phyloP scores from a whole-genome alignment of 169 alveolate genomes.

The Eimeria maxima region DNA sequence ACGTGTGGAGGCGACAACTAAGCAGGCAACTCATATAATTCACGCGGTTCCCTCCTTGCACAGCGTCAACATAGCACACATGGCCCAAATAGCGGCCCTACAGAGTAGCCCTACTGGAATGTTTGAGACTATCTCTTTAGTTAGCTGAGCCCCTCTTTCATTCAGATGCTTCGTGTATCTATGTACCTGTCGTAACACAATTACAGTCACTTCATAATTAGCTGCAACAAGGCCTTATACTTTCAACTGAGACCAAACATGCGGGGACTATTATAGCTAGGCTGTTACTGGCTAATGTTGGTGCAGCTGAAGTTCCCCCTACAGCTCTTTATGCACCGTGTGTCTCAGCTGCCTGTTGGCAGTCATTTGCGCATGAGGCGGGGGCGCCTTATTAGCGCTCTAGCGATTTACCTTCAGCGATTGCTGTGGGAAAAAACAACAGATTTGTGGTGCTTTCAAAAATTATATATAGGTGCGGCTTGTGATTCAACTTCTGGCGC shows the following conservation, averaged over 20 bases:
- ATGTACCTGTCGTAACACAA: constrained; percentile 14
- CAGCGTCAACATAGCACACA: constrained; percentile 26
- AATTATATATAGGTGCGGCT: neutral
- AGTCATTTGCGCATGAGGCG: neutral
- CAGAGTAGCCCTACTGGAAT: neutral
- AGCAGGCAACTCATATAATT: neutral
- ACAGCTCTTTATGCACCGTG: neutral
- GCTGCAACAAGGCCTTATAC: constrained; percentile 6
- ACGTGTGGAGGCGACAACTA: constrained; percentile 40
- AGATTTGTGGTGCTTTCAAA: constrained; percentile 7
- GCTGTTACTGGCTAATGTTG: neutral
- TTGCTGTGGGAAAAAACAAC: neutral
- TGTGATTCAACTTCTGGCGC: neutral
- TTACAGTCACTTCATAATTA: neutral
- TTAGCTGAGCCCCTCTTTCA: constrained; percentile 4
- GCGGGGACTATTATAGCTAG: neutral
- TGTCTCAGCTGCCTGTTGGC: constrained; percentile 20
- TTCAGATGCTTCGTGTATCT: constrained; percentile 19
- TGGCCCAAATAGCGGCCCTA: neutral
- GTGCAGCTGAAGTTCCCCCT: constrained; percentile 27
- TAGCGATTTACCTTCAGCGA: neutral
- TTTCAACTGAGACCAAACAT: neutral
- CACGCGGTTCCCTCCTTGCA: constrained; percentile 29
- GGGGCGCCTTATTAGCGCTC: constrained; percentile 49
- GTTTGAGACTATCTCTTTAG: constrained; percentile 24